Base-by-base conservation (phyloP, 2,329 filamentous ascomycete species). In the Volutella citrinella region DNA sequence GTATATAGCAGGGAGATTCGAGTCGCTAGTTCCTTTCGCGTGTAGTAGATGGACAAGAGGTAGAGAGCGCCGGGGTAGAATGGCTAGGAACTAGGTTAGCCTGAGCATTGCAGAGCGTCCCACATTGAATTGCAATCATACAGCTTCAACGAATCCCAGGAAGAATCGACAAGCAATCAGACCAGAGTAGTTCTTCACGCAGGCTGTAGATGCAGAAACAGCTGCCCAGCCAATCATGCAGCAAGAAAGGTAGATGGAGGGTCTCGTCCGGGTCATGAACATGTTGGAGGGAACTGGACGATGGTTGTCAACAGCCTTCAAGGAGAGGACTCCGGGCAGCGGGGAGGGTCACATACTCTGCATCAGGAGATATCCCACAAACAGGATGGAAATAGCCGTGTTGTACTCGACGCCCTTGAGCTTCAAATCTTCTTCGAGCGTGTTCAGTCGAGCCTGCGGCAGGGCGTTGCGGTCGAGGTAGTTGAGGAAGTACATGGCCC, bases 81-180 rank as follows among this genome's bases (percentile, higher is more conserved):
- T 21, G 40, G 40, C 39, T 40, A 16, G 7, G 5, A 10, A 6
- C 3, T 7, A 6, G 20, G n/a, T 30, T 19, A 25, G 14, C 6
- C 4, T 3, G 5, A 10, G 7, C 10, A 82, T 61, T 4, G 11
- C 14, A 11, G 4, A 21, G 19, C 5, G 14, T n/a, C 7, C 16
- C n/a, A 9, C 9, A 4, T 5, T 5, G 8, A 14, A 32, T 9
- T 5, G 5, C 15, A 7, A 6, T 34, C 32, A 35, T 20, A 38
- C 37, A 16, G 38, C 38, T 11, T 43, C 38, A 5, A 42, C 40
- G 11, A 43, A 40, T 3, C 40, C 40, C 10, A 43, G 21, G 20
- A 43, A 34, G 22, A 40, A 43, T 8, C 40, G 40, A 15, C 32
- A 40, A 7, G 22, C 40, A 14, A 42, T 14, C 19, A 42, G 17